These are phyloP conservation scores for Puccinia triticina DNA, from an alignment of 1,284 basidiomycete genomes.

Conservation along the genomic window DNA sequence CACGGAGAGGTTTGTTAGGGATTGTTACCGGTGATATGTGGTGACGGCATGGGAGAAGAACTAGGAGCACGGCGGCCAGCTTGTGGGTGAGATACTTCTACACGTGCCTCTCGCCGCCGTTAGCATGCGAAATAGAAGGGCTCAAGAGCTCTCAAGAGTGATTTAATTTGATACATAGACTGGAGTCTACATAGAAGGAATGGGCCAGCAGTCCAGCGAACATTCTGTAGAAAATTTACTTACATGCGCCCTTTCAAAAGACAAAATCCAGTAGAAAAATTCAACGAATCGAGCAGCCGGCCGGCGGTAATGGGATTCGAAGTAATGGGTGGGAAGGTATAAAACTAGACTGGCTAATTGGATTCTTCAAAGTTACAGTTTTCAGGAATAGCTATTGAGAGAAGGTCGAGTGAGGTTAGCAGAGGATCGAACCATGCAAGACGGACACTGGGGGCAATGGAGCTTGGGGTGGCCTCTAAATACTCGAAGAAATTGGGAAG, in stretches of 20 bases:
- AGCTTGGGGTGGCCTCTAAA: not conserved
- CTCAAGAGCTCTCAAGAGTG: not conserved
- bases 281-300: not conserved
- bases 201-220: too few species aligned
- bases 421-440: not conserved
- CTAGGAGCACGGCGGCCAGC: not conserved
- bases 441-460: not conserved
- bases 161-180: not conserved
- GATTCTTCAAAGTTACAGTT: too few species aligned
- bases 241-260: not conserved
- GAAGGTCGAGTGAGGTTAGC: conserved; percentile 3
- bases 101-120: not conserved
- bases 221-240: not conserved
- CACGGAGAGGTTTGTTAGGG: not conserved
- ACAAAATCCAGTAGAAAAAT: not conserved
- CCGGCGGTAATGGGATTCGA: conserved; percentile 1
- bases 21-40: not conserved
- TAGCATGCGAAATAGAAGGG: not conserved
- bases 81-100: not conserved
- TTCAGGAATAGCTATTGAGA: not conserved
- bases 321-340: not conserved
- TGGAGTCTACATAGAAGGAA: too few species aligned
- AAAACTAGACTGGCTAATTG: not conserved
- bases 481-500: not conserved
- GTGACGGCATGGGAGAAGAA: not conserved